Conservation (phyloP, 2,329 filamentous ascomycete genomes). For the Teratosphaeria epicoccoides region DNA sequence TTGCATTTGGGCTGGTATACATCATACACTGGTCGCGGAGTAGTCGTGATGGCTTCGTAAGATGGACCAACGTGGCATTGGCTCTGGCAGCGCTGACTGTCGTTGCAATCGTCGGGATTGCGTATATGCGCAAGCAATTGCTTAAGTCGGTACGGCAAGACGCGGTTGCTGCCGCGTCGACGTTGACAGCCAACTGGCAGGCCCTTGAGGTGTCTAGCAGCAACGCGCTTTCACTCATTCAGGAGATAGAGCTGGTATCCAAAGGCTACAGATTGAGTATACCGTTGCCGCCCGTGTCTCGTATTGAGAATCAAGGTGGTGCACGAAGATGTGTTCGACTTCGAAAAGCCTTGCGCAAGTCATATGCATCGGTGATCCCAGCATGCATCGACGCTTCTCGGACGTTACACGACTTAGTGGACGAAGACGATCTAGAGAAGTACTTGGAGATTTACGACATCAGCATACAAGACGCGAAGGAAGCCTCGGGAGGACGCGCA, state of each 20-base stretch:
- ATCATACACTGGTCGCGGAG: constrained; percentile 60
- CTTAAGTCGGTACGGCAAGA: constrained; percentile 66
- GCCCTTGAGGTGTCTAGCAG: constrained; percentile 68
- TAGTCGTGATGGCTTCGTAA: constrained; percentile 42
- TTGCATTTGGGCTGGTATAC: constrained; percentile 54
- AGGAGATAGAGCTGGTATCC: constrained; percentile 92
- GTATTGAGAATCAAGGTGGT: constrained; percentile 66
- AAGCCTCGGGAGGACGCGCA: constrained; percentile 39
- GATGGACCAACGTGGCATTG: constrained; percentile 42
- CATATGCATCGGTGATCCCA: constrained; percentile 59
- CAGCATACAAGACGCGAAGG: constrained; percentile 35
- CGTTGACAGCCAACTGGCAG: constrained; percentile 64
- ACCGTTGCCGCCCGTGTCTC: constrained; percentile 81
- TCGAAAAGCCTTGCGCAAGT: constrained; percentile 61
- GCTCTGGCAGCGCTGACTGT: constrained; percentile 42
- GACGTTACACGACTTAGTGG: constrained; percentile 60
- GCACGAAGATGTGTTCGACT: constrained; percentile 68
- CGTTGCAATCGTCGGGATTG: constrained; percentile 51
- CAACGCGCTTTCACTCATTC: constrained; percentile 69
- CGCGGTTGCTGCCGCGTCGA: constrained; percentile 56
- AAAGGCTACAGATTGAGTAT: constrained; percentile 83
- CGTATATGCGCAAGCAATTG: constrained; percentile 69
- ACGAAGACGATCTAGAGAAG: constrained; percentile 74
- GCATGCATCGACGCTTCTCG: constrained; percentile 61
- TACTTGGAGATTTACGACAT: constrained; percentile 65